Percentiles rank a stretch among this genome's conserved stretches.
These are phyloP conservation scores for Penicillium digitatum DNA, from an alignment of 2,329 filamentous ascomycete species.

Conservation along the genomic window DNA sequence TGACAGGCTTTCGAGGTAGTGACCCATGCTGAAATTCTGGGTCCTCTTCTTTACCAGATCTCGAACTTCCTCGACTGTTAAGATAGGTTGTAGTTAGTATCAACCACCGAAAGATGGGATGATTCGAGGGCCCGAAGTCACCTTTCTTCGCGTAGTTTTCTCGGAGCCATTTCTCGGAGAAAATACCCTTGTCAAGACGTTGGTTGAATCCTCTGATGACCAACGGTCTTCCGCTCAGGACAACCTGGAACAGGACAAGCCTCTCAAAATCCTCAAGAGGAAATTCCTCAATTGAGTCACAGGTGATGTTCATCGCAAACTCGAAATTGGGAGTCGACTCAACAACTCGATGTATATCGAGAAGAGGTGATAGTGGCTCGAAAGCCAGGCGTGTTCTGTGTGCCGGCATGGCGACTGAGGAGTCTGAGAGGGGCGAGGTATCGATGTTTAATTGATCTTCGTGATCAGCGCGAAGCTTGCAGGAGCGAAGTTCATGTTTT, in stretches of 20 bases:
- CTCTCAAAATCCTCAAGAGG: conserved; percentile 79
- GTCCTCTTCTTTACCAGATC: conserved; percentile 70
- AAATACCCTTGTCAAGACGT: conserved; percentile 69
- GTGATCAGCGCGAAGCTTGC: neutral
- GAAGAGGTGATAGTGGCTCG: conserved; percentile 80
- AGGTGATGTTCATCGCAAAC: conserved; percentile 76
- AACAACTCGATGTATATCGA: conserved; percentile 73
- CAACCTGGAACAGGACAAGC: conserved; percentile 76
- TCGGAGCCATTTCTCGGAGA: conserved; percentile 76
- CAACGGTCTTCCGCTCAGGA: conserved; percentile 78
- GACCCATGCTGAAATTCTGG: conserved; percentile 78
- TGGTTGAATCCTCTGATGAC: conserved; percentile 86
- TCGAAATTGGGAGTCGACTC: conserved; percentile 78
- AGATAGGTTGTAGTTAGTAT: conserved; percentile 3
- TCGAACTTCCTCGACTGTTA: conserved; percentile 72
- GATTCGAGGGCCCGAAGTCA: conserved; percentile 39
- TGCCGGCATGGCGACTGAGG: conserved; percentile 62
- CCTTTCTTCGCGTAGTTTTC: conserved; percentile 74
- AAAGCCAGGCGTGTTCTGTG: conserved; percentile 82
- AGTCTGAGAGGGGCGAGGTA: neutral
- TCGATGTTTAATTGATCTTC: neutral
- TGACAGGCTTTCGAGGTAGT: conserved; percentile 85
- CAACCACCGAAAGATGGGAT: neutral
- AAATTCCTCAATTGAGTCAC: conserved; percentile 70
- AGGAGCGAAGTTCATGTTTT: neutral